These are phyloP conservation scores for Cicer cuneatum DNA, from an alignment of 306 rosid genomes.

Conservation along the genomic window DNA sequence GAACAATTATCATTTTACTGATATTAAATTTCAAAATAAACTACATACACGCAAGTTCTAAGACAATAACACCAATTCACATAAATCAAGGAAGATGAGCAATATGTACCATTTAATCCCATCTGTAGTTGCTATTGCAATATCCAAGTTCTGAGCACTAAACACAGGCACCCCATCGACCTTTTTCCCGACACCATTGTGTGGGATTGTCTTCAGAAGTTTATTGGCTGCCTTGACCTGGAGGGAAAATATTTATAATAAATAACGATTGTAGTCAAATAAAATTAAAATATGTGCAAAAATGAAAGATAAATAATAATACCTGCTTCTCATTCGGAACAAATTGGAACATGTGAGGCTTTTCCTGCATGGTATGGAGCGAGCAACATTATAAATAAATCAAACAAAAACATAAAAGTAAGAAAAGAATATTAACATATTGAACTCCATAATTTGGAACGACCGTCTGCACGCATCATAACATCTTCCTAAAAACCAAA, in stretches of 20 bases:
- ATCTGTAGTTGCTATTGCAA: slow-evolving; percentile 88
- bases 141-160: slow-evolving; percentile 92
- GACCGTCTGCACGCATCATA: slow-evolving; percentile 23
- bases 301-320: slow-evolving; percentile 39
- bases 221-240: slow-evolving; percentile 96
- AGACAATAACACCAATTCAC: slow-evolving; percentile 24
- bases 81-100: slow-evolving; percentile 40
- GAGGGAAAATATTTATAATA: slow-evolving; percentile 27
- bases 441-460: slow-evolving; percentile 13
- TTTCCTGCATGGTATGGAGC: slow-evolving; percentile 69
- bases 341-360: slow-evolving; percentile 91
- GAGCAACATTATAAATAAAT: slow-evolving; percentile 25
- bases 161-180: slow-evolving; percentile 97
- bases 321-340: slow-evolving; percentile 99
- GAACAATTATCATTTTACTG: slow-evolving; percentile 30
- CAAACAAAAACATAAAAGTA: slow-evolving; percentile 5
- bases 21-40: slow-evolving; percentile 30
- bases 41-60: slow-evolving; percentile 19
- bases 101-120: slow-evolving; percentile 82
- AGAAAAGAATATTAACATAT: slow-evolving; percentile 14
- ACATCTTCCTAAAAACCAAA: slow-evolving; percentile 23
- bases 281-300: slow-evolving; percentile 26
- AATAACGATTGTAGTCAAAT: slow-evolving; percentile 33
- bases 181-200: slow-evolving; percentile 63
- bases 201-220: slow-evolving; percentile 68